These are phyloP conservation scores for Leccinum aurantiacum DNA, from an alignment of 768 basidiomycete species.

Conservation along the genomic window DNA sequence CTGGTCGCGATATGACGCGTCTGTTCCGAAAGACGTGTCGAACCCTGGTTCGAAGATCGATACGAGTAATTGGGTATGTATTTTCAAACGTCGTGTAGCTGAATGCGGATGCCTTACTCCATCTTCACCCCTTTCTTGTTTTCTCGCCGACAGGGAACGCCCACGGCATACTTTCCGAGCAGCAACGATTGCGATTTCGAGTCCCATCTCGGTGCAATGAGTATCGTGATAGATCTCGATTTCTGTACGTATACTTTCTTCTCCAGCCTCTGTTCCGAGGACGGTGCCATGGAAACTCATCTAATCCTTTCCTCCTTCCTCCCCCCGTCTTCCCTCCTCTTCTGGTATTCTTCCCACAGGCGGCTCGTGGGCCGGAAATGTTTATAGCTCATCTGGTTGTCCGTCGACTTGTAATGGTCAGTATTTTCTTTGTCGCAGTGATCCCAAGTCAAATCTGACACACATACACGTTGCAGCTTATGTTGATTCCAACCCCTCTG, in stretches of 20 bases:
- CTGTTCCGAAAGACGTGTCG: conserved; percentile 36
- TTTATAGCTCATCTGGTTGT: conserved; percentile 25
- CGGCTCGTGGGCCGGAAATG: conserved; percentile 31
- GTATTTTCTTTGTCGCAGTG: conserved; percentile 1
- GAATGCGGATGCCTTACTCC: neutral
- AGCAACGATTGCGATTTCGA: conserved; percentile 56
- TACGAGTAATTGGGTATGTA: conserved; percentile 28
- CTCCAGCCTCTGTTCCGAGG: neutral
- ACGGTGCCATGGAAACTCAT: neutral
- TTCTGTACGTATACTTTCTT: conserved; percentile 22
- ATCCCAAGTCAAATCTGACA: conserved; percentile 12
- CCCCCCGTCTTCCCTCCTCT: neutral
- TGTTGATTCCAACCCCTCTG: conserved; percentile 38
- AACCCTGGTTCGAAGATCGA: conserved; percentile 19
- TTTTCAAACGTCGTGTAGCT: neutral
- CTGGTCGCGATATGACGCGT: conserved; percentile 34
- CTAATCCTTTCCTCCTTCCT: neutral
- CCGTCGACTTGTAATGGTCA: conserved; percentile 31
- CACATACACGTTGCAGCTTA: conserved; percentile 6
- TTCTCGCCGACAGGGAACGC: conserved; percentile 46
- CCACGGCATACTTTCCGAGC: conserved; percentile 58
- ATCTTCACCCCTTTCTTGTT: neutral
- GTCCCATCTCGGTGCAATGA: conserved; percentile 53
- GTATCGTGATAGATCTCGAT: conserved; percentile 59
- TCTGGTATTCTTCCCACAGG: conserved; percentile 11